phyloP scores from a whole-genome alignment of 2,329 filamentous ascomycete species.

The Pezicula carpinea region DNA sequence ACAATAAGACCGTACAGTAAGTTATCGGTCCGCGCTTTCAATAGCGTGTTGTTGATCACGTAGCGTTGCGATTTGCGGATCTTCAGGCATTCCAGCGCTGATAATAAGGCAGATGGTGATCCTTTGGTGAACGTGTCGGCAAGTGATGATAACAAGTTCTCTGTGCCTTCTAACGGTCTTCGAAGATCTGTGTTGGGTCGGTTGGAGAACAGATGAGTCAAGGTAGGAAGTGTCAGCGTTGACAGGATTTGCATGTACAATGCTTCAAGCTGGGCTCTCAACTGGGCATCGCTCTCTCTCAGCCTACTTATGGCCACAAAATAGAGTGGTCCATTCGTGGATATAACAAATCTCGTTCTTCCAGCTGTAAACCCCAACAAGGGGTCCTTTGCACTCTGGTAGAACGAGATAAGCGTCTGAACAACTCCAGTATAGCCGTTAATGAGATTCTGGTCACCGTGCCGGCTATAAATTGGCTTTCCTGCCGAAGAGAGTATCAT shows the following conservation, averaged over 20 bases:
- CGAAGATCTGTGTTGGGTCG: conserved; percentile 92
- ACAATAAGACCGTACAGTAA: conserved; percentile 92
- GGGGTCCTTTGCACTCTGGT: conserved; percentile 72
- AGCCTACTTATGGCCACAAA: conserved; percentile 90
- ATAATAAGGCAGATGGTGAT: conserved; percentile 82
- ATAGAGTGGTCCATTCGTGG: conserved; percentile 82
- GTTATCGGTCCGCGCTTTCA: conserved; percentile 72
- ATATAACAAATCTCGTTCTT: conserved; percentile 77
- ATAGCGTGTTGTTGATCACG: conserved; percentile 79
- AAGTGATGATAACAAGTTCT: conserved; percentile 82
- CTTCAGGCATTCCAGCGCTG: conserved; percentile 88
- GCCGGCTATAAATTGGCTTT: conserved; percentile 94
- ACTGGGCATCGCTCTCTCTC: conserved; percentile 85
- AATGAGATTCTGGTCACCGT: conserved; percentile 84
- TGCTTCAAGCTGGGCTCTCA: conserved; percentile 83
- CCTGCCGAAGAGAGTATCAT: conserved; percentile 93
- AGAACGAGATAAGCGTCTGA: conserved; percentile 97
- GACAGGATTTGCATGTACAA: conserved; percentile 98
- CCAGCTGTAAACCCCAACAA: conserved; percentile 85
- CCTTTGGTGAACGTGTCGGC: conserved; percentile 93
- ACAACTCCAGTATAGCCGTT: conserved; percentile 93
- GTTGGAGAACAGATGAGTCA: conserved; percentile 82
- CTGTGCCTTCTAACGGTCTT: conserved; percentile 85
- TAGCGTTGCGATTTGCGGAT: conserved; percentile 83
- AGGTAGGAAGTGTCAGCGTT: conserved; percentile 81